These are phyloP conservation scores for Tricharina praecox DNA, from an alignment of 495 filamentous ascomycete genomes.

Conservation along the genomic window DNA sequence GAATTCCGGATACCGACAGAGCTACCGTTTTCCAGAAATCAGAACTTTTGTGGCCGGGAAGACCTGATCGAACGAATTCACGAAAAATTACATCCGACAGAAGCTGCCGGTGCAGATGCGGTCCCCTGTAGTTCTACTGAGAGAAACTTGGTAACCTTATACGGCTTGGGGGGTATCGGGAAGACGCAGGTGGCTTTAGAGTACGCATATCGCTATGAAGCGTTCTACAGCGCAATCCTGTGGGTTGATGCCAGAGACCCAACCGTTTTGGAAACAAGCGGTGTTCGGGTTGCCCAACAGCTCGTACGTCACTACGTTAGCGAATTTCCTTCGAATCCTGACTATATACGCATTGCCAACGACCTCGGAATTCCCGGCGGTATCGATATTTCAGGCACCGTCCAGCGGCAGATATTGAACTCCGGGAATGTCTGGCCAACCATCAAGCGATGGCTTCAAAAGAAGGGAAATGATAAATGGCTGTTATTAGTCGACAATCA, in stretches of 20 bases:
- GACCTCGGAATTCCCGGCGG: neutral
- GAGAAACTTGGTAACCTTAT: constrained; percentile 6
- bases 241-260: constrained; percentile 13
- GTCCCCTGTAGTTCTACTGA: neutral
- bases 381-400: neutral
- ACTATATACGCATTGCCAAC: neutral
- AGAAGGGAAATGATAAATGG: too few species aligned
- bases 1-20: constrained; percentile 6
- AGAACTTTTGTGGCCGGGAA: constrained; percentile 8
- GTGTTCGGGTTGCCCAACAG: neutral
- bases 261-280: neutral
- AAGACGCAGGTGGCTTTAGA: constrained; percentile 13
- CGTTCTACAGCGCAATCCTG: constrained; percentile 12
- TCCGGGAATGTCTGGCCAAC: too few species aligned
- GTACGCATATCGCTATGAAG: constrained; percentile 11
- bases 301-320: constrained; percentile 5
- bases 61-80: constrained; percentile 4
- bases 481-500: too few species aligned
- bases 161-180: constrained; percentile 15
- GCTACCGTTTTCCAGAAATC: constrained; percentile 10
- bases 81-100: neutral
- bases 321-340: neutral
- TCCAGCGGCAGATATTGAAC: too few species aligned
- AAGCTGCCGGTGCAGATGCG: too few species aligned
- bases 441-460: too few species aligned